Base-by-base conservation (phyloP, 805 yeast species). In the Metschnikowia kofuensis region DNA sequence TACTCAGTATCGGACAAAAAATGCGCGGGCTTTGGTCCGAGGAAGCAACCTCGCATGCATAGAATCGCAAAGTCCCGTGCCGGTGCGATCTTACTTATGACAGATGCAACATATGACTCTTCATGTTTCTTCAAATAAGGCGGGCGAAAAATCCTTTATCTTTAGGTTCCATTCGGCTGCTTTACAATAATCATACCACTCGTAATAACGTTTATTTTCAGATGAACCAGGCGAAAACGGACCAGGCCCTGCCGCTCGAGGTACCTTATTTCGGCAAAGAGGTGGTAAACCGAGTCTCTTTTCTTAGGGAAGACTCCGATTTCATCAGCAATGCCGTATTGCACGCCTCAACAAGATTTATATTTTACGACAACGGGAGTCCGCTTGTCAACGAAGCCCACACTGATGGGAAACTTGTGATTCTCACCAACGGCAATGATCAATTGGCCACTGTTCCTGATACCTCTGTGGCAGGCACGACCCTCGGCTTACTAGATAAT, bases 231-330 rank as follows among this genome's bases (percentile, higher is more conserved):
- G 44, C 40, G 30, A 44, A 31, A 15, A 26, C 28, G 6, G 35
- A 27, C 16, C 37, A 27, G 38, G 35, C 44, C 15, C 39, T 45
- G 21, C 41, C 44, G 9, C 21, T 38, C 12, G 47, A 54, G 34
- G 60, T 56, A 30, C 58, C 63, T 26, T 70, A 70, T 52, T 80
- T 72, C 55, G 76, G 81, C 16, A 76, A 76, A 13, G 80, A 74
- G 50, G 80, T 78, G 6, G 68, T 86, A 48, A 83, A 85, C 62
- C 67, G 92, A 49, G 79, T 85, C 6, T 78, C 85, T 14, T 86
- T 84, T 56, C 66, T 85, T 43, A 67, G 92, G 35, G 79, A 79
- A 26, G 80, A 85, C 60, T 40, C 65, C 14, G 76, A 70, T 29
- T 83, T 83, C 56, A 74, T 85, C 32, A 54, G 66, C 42, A 59